These are phyloP conservation scores for Claviceps citrina DNA, from an alignment of 2,329 filamentous ascomycete species.

Conservation along the genomic window DNA sequence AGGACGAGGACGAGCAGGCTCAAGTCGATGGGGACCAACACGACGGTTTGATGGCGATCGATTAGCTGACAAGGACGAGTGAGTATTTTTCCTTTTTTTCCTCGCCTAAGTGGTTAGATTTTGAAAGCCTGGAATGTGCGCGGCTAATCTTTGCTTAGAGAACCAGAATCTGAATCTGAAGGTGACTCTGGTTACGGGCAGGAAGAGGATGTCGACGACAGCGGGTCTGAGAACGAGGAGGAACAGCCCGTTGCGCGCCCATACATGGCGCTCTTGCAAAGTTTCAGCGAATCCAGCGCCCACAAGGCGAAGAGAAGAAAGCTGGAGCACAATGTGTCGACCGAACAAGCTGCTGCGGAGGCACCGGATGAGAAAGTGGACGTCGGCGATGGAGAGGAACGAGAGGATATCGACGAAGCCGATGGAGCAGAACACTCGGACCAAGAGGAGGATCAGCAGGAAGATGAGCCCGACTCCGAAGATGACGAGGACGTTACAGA, in stretches of 20 bases:
- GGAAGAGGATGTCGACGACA: conserved; percentile 23
- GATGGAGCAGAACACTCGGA: conserved; percentile 12
- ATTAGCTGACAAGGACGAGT: conserved; percentile 23
- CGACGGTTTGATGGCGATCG: conserved; percentile 22
- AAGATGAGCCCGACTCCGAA: conserved; percentile 25
- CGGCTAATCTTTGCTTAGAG: conserved; percentile 5
- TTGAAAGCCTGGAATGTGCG: background rate
- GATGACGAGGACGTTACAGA: conserved; percentile 43
- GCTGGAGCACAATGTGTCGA: conserved; percentile 24
- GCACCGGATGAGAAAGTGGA: conserved; percentile 8
- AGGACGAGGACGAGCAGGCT: conserved; percentile 19
- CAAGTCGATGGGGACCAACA: conserved; percentile 22
- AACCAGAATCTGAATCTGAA: conserved; percentile 7
- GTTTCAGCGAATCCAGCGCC: conserved; percentile 30
- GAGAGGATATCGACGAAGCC: conserved; percentile 12
- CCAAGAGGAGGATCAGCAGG: conserved; percentile 7
- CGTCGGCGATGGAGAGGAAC: conserved; percentile 25
- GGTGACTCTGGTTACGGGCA: conserved; percentile 17
- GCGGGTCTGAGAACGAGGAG: conserved; percentile 29
- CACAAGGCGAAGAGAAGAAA: conserved; percentile 43
- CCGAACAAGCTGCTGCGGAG: conserved; percentile 11
- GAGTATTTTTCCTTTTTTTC: conserved; percentile 9
- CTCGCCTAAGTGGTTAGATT: background rate
- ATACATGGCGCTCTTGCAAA: conserved; percentile 44
- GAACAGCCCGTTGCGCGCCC: conserved; percentile 28